These are phyloP conservation scores for Penicillium alfredii DNA, from an alignment of 495 filamentous ascomycete species.

Conservation along the genomic window DNA sequence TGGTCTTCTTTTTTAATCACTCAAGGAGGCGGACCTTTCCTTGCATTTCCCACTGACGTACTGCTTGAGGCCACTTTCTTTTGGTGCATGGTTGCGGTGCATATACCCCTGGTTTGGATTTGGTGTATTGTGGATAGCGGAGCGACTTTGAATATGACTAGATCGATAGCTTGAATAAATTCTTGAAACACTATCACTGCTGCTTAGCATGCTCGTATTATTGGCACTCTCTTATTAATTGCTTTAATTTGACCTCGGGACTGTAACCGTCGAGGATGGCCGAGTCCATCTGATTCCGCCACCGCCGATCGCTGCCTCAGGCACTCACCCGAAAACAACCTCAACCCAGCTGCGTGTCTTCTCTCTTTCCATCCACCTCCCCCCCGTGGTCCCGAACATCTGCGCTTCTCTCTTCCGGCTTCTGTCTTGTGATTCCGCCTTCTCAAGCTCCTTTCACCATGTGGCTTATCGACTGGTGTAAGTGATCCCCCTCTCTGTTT, in stretches of 20 bases:
- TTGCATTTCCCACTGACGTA: constrained; percentile 20
- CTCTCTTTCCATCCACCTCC: constrained; percentile 21
- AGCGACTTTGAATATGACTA: constrained; percentile 10
- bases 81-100: constrained; percentile 35
- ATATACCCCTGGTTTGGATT: constrained; percentile 37
- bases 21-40: constrained; percentile 17
- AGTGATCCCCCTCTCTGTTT: too few relatives aligned
- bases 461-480: constrained; percentile 98
- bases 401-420: constrained; percentile 6
- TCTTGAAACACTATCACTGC: too few relatives aligned
- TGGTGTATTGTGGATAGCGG: constrained; percentile 29
- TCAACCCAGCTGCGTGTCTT: constrained; percentile 34
- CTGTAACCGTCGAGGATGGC: too few relatives aligned
- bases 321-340: constrained; percentile 28
- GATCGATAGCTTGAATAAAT: too few relatives aligned
- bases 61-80: constrained; percentile 25
- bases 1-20: constrained; percentile 17
- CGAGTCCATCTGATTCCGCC: constrained; percentile 11
- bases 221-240: too few relatives aligned
- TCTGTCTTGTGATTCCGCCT: too few relatives aligned
- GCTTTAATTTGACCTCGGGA: too few relatives aligned
- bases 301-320: constrained; percentile 19
- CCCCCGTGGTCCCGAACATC: constrained; percentile 5
- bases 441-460: constrained; percentile 47
- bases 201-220: too few relatives aligned